Base-by-base conservation (phyloP, 257 asterid genomes). In the Nicotiana obtusifolia region DNA sequence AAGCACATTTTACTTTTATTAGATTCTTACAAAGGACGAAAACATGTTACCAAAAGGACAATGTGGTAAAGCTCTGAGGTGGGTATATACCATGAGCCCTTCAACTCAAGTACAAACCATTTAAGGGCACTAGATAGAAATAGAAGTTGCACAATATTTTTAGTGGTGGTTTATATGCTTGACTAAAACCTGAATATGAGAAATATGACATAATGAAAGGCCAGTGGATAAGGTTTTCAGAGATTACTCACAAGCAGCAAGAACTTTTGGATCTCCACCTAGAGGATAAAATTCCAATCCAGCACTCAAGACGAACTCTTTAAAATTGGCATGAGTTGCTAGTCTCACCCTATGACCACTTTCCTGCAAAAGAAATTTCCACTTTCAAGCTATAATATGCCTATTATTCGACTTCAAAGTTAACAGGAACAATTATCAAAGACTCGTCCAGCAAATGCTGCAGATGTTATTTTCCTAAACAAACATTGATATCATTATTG, bases 211-310 rank as follows among this genome's bases (percentile, higher is more conserved):
- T 49, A 26, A 47, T 49, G 30, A 73, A 73, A 44, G 14, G 79
- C 61, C 61, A 7, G 41, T 47, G 41, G 16, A 47, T 47, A 73
- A 24, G 61, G 61, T 47, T 47, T 47, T 2, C 79, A 49, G 79
- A 7, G 79, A 49, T 49, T 22, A 87, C 98, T 86, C 88, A 94
- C 98, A 94, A 53, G 90, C 98, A 81, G 98, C 98, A 80, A 94
- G 98, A 83, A 89, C 90, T 88, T 94, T 94, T 20, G 98, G 97
- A 85, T 94, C 97, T 61, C 98, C 97, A 44, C 98, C 98, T 20
- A 94, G 97, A 80, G 97, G 94, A 83, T 86, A 92, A 86, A 94
- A 92, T 91, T 94, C 98, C 88, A 94, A 86, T 15, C 98, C 98
- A 81, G 98, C 90, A 53, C 89, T 60, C 88, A 89, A 78, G 62